Percentiles rank a stretch among this genome's conserved stretches.
These are phyloP conservation scores for Juncus inflexus DNA, from an alignment of 176 grass and related monocot genomes.

Conservation along the genomic window DNA sequence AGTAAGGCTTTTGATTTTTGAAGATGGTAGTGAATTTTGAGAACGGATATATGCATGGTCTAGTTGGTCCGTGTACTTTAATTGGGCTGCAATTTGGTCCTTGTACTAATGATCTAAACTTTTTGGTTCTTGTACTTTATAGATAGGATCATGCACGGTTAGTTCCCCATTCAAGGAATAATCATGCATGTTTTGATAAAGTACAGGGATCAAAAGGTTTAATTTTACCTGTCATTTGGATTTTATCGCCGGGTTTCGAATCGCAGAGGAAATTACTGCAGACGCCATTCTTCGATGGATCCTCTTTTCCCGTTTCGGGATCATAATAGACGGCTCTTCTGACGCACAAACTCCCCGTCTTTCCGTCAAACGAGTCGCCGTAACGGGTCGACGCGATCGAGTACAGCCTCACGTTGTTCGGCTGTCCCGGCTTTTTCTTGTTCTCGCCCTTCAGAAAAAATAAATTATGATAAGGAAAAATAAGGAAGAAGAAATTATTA, in stretches of 20 bases:
- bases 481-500: too few species aligned
- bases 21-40: too few species aligned
- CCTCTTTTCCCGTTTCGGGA: constrained; percentile 82
- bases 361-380: constrained; percentile 87
- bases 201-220: too few species aligned
- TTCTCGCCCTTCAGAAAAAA: constrained; percentile 67
- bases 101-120: too few species aligned
- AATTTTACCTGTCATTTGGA: constrained; percentile 73
- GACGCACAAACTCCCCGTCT: constrained; percentile 76
- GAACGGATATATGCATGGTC: too few species aligned
- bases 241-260: constrained; percentile 81
- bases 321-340: constrained; percentile 86
- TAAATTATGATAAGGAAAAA: neutral
- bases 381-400: constrained; percentile 94
- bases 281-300: constrained; percentile 79
- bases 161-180: too few species aligned
- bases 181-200: too few species aligned
- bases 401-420: constrained; percentile 86
- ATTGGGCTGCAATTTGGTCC: too few species aligned
- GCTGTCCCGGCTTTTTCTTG: constrained; percentile 77
- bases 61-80: too few species aligned
- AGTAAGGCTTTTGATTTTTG: too few species aligned
- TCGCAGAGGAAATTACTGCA: constrained; percentile 96
- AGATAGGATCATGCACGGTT: too few species aligned
- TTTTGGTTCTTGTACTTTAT: too few species aligned